Percentiles rank a stretch among this genome's conserved stretches.
phyloP scores from a whole-genome alignment of 2,329 filamentous ascomycete genomes.

The Parafenestella ontariensis region DNA sequence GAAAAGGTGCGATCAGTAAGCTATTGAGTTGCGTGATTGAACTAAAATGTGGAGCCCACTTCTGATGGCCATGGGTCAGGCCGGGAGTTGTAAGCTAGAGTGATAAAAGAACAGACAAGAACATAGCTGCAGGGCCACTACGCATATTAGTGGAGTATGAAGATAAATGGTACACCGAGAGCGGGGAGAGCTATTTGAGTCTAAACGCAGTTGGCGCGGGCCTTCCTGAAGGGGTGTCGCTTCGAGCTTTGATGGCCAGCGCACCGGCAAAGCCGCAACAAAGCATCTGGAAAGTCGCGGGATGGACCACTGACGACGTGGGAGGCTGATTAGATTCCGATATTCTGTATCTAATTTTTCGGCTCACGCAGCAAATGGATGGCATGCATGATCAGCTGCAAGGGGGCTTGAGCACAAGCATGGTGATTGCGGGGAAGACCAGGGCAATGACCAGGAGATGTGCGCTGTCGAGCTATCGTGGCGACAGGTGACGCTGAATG shows the following conservation, averaged over 20 bases:
- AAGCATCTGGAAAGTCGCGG: constrained; percentile 20
- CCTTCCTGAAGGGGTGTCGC: constrained; percentile 31
- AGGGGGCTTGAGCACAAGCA: constrained; percentile 41
- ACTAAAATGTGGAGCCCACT: constrained; percentile 25
- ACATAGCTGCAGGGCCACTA: constrained; percentile 27
- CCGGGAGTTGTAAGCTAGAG: constrained; percentile 22
- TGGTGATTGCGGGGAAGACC: constrained; percentile 49
- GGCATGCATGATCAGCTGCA: constrained; percentile 51
- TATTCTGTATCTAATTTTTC: constrained; percentile 31
- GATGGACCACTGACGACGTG: constrained; percentile 33
- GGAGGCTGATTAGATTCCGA: constrained; percentile 39
- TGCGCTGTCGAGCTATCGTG: constrained; percentile 20
- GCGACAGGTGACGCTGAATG: constrained; percentile 34
- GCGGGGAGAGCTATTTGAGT: constrained; percentile 45
- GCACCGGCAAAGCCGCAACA: constrained; percentile 42
- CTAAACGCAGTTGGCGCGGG: constrained; percentile 47
- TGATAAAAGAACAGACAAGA: constrained; percentile 22
- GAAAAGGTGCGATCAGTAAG: constrained; percentile 17
- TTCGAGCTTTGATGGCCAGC: constrained; percentile 36
- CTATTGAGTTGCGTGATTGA: constrained; percentile 19
- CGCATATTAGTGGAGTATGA: constrained; percentile 36
- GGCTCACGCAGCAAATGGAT: constrained; percentile 42
- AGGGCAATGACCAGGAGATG: constrained; percentile 25
- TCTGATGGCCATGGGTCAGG: constrained; percentile 34
- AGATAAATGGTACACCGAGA: constrained; percentile 28